Base-by-base conservation (phyloP, 805 yeast genomes). In the Yarrowia osloensis region DNA sequence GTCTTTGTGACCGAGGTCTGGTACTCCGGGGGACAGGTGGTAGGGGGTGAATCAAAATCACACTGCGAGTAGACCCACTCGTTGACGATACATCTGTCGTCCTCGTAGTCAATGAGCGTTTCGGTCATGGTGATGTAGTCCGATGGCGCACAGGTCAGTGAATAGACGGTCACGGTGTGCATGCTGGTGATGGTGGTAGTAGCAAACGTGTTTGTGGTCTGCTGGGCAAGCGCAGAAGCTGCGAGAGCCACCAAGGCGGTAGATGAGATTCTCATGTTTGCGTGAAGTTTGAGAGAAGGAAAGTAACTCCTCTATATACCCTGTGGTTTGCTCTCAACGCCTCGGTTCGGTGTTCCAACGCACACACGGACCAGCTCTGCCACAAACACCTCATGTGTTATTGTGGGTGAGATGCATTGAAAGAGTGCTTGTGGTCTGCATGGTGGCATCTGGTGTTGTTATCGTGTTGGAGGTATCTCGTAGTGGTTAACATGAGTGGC, bases 1-100 rank as follows among this genome's bases (percentile, higher is more conserved):
- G 62, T 37, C 31, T 17, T 37, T 8, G 62, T 35, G n/a, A 54
- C 46, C 33, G n/a, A 24, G 2, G 22, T 35, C 46, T 54, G 62
- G 62, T 17, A 37, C 62, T 54, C 62, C 11, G 62, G 62, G n/a
- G 62, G 46, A 26, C 62, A 54, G 6, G 44, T 33, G 42, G 59
- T 24, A 15, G 44, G 19, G 1, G 31, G 17, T 19, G 29, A n/a
- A 6, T 8, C 9, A 15, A 8, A 15, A 17, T 52, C 22, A 9
- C 59, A 52, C 11, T 15, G 1, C 4, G 44, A 33, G 40, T 33
- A 22, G 13, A 52, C 44, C 31, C 17, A 52, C 44, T 52, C 5
- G 31, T 52, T 52, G 31, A 52, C 40, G 13, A 35, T 52, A 11
- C 59, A 52, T 5, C 3, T 6, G 15, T 22, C 42, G 12, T 35